phyloP scores from a whole-genome alignment of 352 stramenopile species.

The Phytophthora multivora region DNA sequence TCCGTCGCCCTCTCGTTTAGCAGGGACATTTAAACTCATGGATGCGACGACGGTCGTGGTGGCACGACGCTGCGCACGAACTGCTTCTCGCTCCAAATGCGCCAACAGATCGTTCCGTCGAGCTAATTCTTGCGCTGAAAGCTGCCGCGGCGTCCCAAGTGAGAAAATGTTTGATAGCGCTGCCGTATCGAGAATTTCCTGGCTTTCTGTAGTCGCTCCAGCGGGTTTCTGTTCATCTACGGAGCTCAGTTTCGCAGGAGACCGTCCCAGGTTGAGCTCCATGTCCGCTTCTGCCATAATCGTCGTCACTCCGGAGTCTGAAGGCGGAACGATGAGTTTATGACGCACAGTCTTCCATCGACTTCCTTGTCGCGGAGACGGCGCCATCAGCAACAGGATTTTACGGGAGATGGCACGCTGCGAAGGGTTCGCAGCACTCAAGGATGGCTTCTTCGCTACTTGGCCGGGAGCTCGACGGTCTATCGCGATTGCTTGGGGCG shows the following conservation, averaged over 20 bases:
- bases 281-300: constrained; percentile 29
- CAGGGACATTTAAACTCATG: constrained; percentile 24
- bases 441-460: constrained; percentile 20
- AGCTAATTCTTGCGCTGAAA: constrained; percentile 49
- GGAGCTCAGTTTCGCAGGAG: neutral
- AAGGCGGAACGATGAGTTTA: constrained; percentile 17
- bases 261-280: constrained; percentile 4
- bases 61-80: constrained; percentile 28
- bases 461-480: constrained; percentile 26
- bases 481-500: constrained; percentile 20
- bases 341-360: constrained; percentile 30
- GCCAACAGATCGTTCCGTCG: constrained; percentile 57
- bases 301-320: constrained; percentile 3
- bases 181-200: constrained; percentile 21
- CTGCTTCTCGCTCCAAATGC: constrained; percentile 47
- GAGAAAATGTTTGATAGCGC: constrained; percentile 65
- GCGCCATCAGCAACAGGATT: constrained; percentile 22
- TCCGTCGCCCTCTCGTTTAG: neutral
- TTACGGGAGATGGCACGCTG: constrained; percentile 24
- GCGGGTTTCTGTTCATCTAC: neutral
- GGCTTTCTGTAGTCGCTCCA: neutral
- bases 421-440: constrained; percentile 19
- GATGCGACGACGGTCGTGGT: constrained; percentile 40
- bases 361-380: constrained; percentile 22
- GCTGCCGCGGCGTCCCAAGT: constrained; percentile 59